Base-by-base conservation (phyloP, 1,139 yeast species). In the Maudiozyma humilis region DNA sequence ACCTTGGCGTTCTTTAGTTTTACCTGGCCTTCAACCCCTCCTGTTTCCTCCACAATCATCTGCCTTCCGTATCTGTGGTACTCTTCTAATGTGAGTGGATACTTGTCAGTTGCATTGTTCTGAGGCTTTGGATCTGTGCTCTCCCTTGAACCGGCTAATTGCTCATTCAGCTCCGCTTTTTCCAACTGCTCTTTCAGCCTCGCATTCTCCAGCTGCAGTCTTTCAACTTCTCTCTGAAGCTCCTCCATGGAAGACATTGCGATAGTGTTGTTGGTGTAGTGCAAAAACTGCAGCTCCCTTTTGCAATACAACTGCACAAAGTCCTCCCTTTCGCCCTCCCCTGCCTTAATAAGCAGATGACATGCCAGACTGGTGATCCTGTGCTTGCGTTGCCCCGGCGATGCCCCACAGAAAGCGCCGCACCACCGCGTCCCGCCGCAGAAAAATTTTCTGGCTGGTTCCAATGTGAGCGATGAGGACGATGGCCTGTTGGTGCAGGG, bases 11-110 rank as follows among this genome's bases (percentile, higher is more conserved):
- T 52, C 53, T 79, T 80, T 41, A 93, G 65, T 39, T 64, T 67
- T 3, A 72, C 48, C 59, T 93, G 98, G 2, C 79, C 75, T 13
- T 51, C 46, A 4, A 61, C 52, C n/a, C 64, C 64, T 1, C 59
- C 57, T 13, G 66, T 51, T 33, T 58, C 62, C 32, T 95, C 93
- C 1, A 91, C 96, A 32, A 89, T 79, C 89, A 93, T 82, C 60
- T 93, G 98, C 46, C 99, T 74, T 2, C 99, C 98, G 63, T 93
- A 93, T 19, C 96, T 68, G 31, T 65, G 64, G 59, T 80, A 89
- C 60, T 91, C 98, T 38, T 82, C 86, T 19, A 60, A 39, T 4
- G 59, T 49, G 47, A 63, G 44, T 7, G 58, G 56, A 15, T 49
- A 47, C 8, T 20, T 10, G 13, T n/a, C n/a, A n/a, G n/a, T n/a